Conservation (phyloP, 495 filamentous ascomycete species). For the Talaromyces adpressus region DNA sequence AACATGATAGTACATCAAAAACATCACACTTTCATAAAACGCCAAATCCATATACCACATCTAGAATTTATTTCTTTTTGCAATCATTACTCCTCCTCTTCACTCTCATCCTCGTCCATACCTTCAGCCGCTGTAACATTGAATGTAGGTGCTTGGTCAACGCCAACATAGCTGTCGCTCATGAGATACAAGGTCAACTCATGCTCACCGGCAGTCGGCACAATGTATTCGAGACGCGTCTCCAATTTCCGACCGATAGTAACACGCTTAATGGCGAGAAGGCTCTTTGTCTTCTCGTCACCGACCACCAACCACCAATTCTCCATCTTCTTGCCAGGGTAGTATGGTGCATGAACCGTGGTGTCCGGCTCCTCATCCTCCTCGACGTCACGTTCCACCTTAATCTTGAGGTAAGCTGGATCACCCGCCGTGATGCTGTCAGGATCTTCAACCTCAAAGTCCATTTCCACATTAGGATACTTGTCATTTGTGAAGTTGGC, state of each 20-base stretch:
- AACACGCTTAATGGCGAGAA: conserved; percentile 90
- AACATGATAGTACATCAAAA: not conserved
- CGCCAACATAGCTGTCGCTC: conserved; percentile 95
- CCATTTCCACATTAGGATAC: conserved; percentile 88
- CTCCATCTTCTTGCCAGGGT: conserved; percentile 87
- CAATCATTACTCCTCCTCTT: conserved; percentile 54
- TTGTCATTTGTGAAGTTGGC: conserved; percentile 94
- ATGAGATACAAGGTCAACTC: conserved; percentile 89
- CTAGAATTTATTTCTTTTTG: conserved; percentile 11
- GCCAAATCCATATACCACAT: not conserved
- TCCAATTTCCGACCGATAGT: conserved; percentile 75
- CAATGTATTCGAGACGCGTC: conserved; percentile 76
- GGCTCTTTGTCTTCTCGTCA: conserved; percentile 72
- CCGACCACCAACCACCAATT: conserved; percentile 97
- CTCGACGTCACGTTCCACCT: conserved; percentile 78
- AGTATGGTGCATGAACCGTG: conserved; percentile 93
- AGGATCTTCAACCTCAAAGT: conserved; percentile 76
- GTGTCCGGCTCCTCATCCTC: conserved; percentile 71
- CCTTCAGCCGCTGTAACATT: conserved; percentile 79
- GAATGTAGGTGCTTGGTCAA: conserved; percentile 92
- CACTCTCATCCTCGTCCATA: conserved; percentile 89
- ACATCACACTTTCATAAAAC: not conserved
- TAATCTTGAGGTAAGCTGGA: conserved; percentile 77
- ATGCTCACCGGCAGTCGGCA: conserved; percentile 78
- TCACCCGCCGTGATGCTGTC: conserved; percentile 72